Evolutionary conservation across 1,139 yeast genomes (phyloP), one percentile per base, ranked within the genome.

Genomic region (Yamadazyma jaroonii): DNA sequence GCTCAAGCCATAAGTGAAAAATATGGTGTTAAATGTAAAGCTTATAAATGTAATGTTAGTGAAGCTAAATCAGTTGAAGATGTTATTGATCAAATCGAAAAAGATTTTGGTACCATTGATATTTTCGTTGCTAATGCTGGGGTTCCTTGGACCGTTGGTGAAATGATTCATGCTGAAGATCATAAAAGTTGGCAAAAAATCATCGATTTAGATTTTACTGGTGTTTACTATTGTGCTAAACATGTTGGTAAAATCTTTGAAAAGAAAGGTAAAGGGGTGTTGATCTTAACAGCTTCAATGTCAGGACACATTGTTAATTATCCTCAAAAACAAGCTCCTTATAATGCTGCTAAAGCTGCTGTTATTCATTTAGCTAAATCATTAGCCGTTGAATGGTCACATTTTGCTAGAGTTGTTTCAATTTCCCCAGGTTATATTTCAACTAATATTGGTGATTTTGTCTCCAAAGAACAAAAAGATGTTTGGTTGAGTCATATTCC

Each of bases 81-180:
- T 21, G 77, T 80, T 6, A 72, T 87, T 39, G 57, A 59, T 26
- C 76, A 77, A 54, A 84, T 82, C 45, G 79, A 72, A 49, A 52
- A 67, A 48, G 95, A 87, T 54, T 88, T 89, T 57, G 80, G 80
- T 28, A 78, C 80, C 43, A 81, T 88, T 50, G 96, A 88, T 56
- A 72, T 87, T 26, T 83, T 87, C 56, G 95, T 88, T 22, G 94
- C 95, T 53, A 88, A 88, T 59, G 96, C 96, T 17, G 96, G 96
- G 44, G 79, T 86, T 31, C 86, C 94, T 22, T 88, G 95, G 95
- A 74, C 81, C 26, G 77, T 79, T 20, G 96, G 95, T 17, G 72
- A 81, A 28, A 58, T 80, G 50, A 65, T 84, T 43, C 87, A 84
- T 39, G 76, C 71, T 15, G 67, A 69, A 44, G 72, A 67, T 29